Conservation (phyloP, 2,329 filamentous ascomycete species). For the Ceratocystis diversiconidia region DNA sequence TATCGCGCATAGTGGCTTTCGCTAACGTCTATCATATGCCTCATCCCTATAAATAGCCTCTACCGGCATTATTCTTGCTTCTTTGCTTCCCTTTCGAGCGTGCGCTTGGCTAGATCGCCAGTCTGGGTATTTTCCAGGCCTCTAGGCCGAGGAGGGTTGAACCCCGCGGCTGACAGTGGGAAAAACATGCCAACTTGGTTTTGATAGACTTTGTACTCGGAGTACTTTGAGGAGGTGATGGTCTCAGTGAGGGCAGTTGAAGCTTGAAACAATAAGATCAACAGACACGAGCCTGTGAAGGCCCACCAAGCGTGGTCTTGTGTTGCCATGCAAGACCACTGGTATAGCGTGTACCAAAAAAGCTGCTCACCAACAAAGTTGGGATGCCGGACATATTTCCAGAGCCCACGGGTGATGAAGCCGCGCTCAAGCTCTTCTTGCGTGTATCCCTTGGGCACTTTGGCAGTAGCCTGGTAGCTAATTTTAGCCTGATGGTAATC, state of each 20-base stretch:
- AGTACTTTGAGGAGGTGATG: conserved; percentile 70
- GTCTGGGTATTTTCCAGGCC: conserved; percentile 36
- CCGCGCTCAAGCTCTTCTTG: conserved; percentile 75
- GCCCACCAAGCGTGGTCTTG: conserved; percentile 66
- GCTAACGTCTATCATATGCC: no score
- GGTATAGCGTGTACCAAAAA: conserved; percentile 77
- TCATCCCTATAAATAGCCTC: no score
- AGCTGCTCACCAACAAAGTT: conserved; percentile 90
- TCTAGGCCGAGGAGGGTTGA: conserved; percentile 27
- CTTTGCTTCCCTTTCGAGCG: conserved; percentile 13
- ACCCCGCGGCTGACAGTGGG: conserved; percentile 40
- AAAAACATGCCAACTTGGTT: conserved; percentile 69
- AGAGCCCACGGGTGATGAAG: conserved; percentile 73
- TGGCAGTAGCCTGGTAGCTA: conserved; percentile 57
- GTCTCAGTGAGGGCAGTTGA: conserved; percentile 79
- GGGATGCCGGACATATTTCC: conserved; percentile 78
- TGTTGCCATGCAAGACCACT: conserved; percentile 69
- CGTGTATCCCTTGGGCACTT: conserved; percentile 48
- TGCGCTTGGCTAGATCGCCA: conserved; percentile 34
- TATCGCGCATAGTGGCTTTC: no score
- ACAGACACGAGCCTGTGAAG: conserved; percentile 49
- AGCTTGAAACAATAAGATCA: conserved; percentile 72
- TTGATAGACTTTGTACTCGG: conserved; percentile 78
- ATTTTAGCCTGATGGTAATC: conserved; percentile 72
- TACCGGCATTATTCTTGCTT: conserved; percentile 17